phyloP scores from a whole-genome alignment of 495 filamentous ascomycete species.

The Aspergillus diversus region DNA sequence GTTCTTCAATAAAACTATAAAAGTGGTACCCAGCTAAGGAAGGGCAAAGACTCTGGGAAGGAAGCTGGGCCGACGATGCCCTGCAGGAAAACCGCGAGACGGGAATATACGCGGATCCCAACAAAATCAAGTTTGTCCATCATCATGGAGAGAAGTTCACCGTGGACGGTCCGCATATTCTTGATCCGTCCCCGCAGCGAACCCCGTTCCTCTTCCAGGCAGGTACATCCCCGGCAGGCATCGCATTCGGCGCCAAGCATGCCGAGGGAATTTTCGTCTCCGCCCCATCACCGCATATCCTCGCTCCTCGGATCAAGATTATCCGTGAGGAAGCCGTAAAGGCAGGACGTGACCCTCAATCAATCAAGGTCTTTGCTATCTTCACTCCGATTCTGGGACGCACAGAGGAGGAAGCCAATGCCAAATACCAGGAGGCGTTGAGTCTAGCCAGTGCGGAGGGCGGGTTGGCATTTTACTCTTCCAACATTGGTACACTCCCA shows the following conservation, averaged over 20 bases:
- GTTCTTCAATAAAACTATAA: slow-evolving; percentile 6
- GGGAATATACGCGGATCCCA: slow-evolving; percentile 56
- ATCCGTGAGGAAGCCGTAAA: slow-evolving; percentile 55
- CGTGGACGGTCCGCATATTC: slow-evolving; percentile 54
- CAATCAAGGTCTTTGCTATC: slow-evolving; percentile 62
- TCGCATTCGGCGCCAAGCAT: slow-evolving; percentile 60
- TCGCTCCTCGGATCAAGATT: slow-evolving; percentile 53
- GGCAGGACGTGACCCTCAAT: slow-evolving; percentile 55
- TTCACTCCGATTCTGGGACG: slow-evolving; percentile 59
- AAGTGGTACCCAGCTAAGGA: neutral
- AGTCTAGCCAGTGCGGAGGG: slow-evolving; percentile 21
- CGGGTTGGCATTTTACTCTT: slow-evolving; percentile 39
- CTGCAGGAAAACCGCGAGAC: slow-evolving; percentile 48
- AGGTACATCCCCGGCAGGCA: slow-evolving; percentile 61
- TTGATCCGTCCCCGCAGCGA: slow-evolving; percentile 63
- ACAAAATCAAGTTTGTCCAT: slow-evolving; percentile 59
- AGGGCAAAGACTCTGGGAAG: slow-evolving; percentile 57
- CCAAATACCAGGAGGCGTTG: slow-evolving; percentile 54
- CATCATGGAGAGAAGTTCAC: slow-evolving; percentile 61
- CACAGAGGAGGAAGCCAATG: slow-evolving; percentile 59
- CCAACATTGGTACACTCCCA: slow-evolving; percentile 51
- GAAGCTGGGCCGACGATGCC: slow-evolving; percentile 61
- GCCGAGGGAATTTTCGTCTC: slow-evolving; percentile 69
- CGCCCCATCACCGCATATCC: slow-evolving; percentile 52
- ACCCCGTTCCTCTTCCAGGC: slow-evolving; percentile 71